These are phyloP conservation scores for Leccinum fibrillosum DNA, from an alignment of 768 basidiomycete genomes.

Conservation along the genomic window DNA sequence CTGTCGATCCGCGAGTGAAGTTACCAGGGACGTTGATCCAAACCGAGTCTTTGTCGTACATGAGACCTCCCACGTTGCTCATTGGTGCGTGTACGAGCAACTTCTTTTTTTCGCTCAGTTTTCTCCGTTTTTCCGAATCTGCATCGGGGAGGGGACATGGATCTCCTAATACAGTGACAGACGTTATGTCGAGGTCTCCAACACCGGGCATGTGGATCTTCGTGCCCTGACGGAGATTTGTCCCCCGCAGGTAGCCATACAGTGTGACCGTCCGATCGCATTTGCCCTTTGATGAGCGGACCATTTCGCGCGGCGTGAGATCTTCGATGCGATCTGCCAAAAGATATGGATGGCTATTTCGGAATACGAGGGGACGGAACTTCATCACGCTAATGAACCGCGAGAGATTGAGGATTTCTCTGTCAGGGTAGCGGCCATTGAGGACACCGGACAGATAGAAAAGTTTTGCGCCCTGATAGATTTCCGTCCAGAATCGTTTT, in stretches of 20 bases:
- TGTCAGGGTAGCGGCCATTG: conserved; percentile 96
- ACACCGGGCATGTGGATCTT: conserved; percentile 94
- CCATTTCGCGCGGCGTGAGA: conserved; percentile 81
- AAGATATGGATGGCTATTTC: conserved; percentile 93
- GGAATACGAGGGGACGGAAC: conserved; percentile 94
- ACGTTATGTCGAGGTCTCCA: conserved; percentile 80
- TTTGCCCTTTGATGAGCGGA: conserved; percentile 78
- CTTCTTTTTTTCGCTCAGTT: conserved; percentile 94
- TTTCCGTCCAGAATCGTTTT: conserved; percentile 99
- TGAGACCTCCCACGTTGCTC: conserved; percentile 96
- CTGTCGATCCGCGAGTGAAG: conserved; percentile 75
- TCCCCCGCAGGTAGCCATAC: conserved; percentile 93
- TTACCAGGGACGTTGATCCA: conserved; percentile 97
- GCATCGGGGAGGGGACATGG: conserved; percentile 93
- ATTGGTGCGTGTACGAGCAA: conserved; percentile 93
- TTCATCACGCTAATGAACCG: conserved; percentile 98
- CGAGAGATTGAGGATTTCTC: conserved; percentile 92
- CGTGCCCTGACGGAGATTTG: conserved; percentile 70
- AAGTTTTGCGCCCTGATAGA: conserved; percentile 97
- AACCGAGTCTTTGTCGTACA: conserved; percentile 98
- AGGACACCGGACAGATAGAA: conserved; percentile 97
- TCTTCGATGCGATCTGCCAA: conserved; percentile 95
- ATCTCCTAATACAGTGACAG: conserved; percentile 76
- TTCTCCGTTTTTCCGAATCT: conserved; percentile 87
- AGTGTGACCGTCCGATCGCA: conserved; percentile 92